Conservation (phyloP, 352 stramenopile genomes). For the Hyaloperonospora arabidopsidis region DNA sequence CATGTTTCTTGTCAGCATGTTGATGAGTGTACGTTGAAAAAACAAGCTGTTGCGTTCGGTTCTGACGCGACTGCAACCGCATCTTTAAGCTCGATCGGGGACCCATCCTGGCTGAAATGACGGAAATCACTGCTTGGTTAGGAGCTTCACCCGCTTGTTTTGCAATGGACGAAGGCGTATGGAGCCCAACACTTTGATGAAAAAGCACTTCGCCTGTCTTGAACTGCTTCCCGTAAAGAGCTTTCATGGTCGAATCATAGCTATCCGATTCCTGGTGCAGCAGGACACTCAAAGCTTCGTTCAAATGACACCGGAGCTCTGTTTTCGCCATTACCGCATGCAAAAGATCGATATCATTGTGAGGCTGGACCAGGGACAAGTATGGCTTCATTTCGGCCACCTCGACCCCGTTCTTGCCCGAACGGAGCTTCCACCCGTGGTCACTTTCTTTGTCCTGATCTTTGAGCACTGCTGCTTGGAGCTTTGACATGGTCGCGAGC, state of each 20-base stretch:
- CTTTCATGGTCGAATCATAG: constrained; percentile 44
- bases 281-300: constrained; percentile 55
- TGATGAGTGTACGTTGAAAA: constrained; percentile 43
- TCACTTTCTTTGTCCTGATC: constrained; percentile 25
- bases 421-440: constrained; percentile 30
- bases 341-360: constrained; percentile 37
- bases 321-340: constrained; percentile 45
- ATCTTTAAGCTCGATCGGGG: constrained; percentile 21
- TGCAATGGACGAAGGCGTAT: too few relatives aligned
- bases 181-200: constrained; percentile 16
- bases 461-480: constrained; percentile 34
- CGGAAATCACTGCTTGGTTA: constrained; percentile 24
- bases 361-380: constrained; percentile 21
- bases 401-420: constrained; percentile 31
- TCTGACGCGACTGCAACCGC: constrained; percentile 25
- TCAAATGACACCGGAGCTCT: constrained; percentile 49
- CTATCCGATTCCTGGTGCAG: constrained; percentile 33
- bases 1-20: constrained; percentile 32
- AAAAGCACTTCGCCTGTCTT: constrained; percentile 42
- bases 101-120: constrained; percentile 32
- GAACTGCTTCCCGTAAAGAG: constrained; percentile 45
- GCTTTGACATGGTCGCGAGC: constrained; percentile 46
- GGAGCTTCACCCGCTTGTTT: not conserved
- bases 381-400: constrained; percentile 37
- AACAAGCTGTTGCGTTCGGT: constrained; percentile 40